Evolutionary conservation across 176 grass and related monocot species (phyloP), one percentile per base, ranked within the genome.

Genomic region (Oryza coarctata): DNA sequence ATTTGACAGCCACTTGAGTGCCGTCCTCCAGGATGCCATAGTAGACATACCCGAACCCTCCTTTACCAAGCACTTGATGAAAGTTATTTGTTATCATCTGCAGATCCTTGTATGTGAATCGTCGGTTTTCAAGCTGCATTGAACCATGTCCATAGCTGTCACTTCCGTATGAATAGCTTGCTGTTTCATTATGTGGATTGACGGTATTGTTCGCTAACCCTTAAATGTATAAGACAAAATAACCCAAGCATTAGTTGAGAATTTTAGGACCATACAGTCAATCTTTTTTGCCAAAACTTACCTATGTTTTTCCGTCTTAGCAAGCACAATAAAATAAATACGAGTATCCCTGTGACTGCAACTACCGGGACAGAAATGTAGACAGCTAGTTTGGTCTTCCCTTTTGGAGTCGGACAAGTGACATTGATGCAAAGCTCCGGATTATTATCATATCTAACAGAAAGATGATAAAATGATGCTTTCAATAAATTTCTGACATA

Each of bases 21-120:
- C 44, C 44, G 2, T 47, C 44, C 44, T 47, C 44, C 44, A 89
- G 61, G 69, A 47, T 71, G 0, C 90, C 90, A 40, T 61, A 8
- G 61, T 86, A 89, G 13, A 92, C 90, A 29, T 70, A 23, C 0
- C 90, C 90, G 22, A 93, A 93, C 3, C 90, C 90, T 26, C 90
- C 90, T 73, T 27, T 70, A 3, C 90, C 87, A 6, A 93, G 72
- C 25, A 84, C 71, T 20, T 13, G 39, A 32, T 77, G 20, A 65
- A 93, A 93, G 9, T 93, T 89, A 29, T 85, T 79, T 1, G 87
- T 89, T 6, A 93, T 93, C 0, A 17, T 6, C 65, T 77, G 14
- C 5, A 92, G 30, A 1, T 92, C 87, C 9, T 67, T 84, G 32
- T 87, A 84, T 0, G 84, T 85, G 57, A 87, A 89, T 30, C 76